phyloP scores from a whole-genome alignment of 192 early-diverging fungal genomes.

The Dispira parvispora region DNA sequence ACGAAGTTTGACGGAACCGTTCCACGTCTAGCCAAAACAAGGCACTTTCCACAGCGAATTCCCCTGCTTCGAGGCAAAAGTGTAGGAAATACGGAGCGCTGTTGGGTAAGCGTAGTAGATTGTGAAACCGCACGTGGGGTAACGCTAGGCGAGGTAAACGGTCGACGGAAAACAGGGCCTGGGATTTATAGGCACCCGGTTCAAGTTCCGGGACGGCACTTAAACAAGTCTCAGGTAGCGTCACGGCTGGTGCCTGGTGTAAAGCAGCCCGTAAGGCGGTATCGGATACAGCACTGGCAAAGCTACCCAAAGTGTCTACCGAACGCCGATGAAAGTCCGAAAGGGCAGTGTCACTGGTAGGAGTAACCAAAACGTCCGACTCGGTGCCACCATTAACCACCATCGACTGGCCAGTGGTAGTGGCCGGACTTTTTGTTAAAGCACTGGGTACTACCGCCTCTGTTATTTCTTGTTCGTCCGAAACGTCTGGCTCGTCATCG shows the following conservation, averaged over 20 bases:
- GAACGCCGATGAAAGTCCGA: background rate
- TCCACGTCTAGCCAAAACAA: constrained; percentile 79
- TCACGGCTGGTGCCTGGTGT: background rate
- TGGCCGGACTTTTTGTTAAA: no score
- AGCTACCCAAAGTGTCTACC: background rate
- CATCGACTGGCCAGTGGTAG: no score
- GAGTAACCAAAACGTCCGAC: no score
- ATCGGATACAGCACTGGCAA: background rate
- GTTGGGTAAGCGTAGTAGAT: constrained; percentile 20
- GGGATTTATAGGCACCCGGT: background rate
- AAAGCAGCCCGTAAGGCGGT: background rate
- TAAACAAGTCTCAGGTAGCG: constrained; percentile 1
- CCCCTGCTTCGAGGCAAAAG: constrained; percentile 30
- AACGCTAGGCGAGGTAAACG: constrained; percentile 18
- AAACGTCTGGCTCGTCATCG: no score
- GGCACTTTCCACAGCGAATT: constrained; percentile 64
- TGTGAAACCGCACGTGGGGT: constrained; percentile 27
- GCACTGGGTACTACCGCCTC: no score
- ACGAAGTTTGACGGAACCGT: constrained; percentile 37
- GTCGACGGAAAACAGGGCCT: constrained; percentile 13
- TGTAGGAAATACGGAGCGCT: constrained; percentile 22
- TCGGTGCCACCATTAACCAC: no score
- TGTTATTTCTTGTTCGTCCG: no score
- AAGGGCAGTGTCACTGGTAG: no score
- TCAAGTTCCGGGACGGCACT: background rate